Evolutionary conservation across 2,329 filamentous ascomycete genomes (phyloP).

Genomic region (Ophiostoma australiae): DNA sequence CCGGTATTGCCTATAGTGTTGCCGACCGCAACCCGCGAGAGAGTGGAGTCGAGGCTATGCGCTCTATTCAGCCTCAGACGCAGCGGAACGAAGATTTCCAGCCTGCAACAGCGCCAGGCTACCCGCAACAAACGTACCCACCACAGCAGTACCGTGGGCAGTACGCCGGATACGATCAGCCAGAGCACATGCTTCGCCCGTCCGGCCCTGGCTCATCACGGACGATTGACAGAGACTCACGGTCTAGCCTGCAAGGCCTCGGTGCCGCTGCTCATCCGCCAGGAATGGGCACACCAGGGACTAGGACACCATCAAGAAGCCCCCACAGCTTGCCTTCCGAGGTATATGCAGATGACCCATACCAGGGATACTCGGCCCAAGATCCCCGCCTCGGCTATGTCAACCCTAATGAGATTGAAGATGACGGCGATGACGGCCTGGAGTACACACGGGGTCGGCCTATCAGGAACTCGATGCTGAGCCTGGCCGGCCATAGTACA

Average conservation of each 20-base stretch:
- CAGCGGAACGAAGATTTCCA: neutral
- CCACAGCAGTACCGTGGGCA: conserved; percentile 27
- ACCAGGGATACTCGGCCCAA: conserved; percentile 53
- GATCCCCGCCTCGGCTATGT: conserved; percentile 54
- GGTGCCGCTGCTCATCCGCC: conserved; percentile 35
- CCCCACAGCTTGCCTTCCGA: conserved; percentile 42
- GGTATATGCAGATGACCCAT: conserved; percentile 60
- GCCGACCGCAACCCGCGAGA: conserved; percentile 61
- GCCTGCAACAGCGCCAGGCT: conserved; percentile 18
- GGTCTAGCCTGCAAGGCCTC: conserved; percentile 41
- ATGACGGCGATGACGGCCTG: conserved; percentile 84
- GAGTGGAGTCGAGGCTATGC: conserved; percentile 60
- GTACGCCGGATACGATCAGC: conserved; percentile 23
- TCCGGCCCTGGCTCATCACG: conserved; percentile 20
- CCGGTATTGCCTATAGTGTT: conserved; percentile 61
- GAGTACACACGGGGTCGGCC: conserved; percentile 44
- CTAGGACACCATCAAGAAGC: conserved; percentile 44
- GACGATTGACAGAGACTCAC: conserved; percentile 39
- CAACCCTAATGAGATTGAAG: conserved; percentile 73
- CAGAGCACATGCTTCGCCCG: conserved; percentile 24
- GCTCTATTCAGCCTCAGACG: conserved; percentile 33
- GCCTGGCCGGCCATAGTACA: conserved; percentile 46
- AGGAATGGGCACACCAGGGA: conserved; percentile 36
- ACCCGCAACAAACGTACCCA: conserved; percentile 32
- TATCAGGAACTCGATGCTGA: conserved; percentile 56